Base-by-base conservation (phyloP, 108 stramenopile species). In the Fragilaria crotonensis region DNA sequence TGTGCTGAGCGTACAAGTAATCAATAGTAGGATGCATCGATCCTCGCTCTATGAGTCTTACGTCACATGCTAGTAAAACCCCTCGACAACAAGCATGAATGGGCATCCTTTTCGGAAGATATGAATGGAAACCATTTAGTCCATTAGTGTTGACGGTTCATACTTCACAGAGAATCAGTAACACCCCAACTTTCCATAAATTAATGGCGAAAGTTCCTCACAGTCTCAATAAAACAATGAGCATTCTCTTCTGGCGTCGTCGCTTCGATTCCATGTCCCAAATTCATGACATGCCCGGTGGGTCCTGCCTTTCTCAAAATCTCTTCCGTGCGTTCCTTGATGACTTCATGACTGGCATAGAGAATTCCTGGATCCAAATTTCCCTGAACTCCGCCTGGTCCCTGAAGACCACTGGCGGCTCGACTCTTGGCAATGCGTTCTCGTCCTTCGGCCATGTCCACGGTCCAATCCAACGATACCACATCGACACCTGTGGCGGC, bases 241-340 rank as follows among this genome's bases (percentile, higher is more conserved):
- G 96, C 96, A 61, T 97, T 96, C 59, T 96, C 96, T 53, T 98
- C 97, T 1, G 93, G 73, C 25, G 97, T 98, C 41, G 72, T 76
- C 26, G 96, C 95, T 48, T 98, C 96, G 60, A 98, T 98, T 25
- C 97, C 97, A 74, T 98, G 97, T 45, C 97, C 97, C 52, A 98
- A 72, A 76, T 98, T 98, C 97, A 98, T 98, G 2, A 96, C 91
- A 63, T 98, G 97, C 5, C 95, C 95, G 31, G 73, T 84, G 19
- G 67, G 66, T 17, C 90, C 95, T 20, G 91, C 96, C 69, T 89
- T 88, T 57, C 70, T 82, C 57, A 98, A 57, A 36, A 98, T 97
- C 60, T 96, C 95, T 54, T 95, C 84, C 18, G 97, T 80, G 17
- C 93, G 80, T 73, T 96, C 94, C 72, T 89, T 73, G 72, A 93